Evolutionary conservation across 108 stramenopile genomes (phyloP), one percentile per base, ranked within the genome.

Genomic region (Nannochloropsis gaditana): DNA sequence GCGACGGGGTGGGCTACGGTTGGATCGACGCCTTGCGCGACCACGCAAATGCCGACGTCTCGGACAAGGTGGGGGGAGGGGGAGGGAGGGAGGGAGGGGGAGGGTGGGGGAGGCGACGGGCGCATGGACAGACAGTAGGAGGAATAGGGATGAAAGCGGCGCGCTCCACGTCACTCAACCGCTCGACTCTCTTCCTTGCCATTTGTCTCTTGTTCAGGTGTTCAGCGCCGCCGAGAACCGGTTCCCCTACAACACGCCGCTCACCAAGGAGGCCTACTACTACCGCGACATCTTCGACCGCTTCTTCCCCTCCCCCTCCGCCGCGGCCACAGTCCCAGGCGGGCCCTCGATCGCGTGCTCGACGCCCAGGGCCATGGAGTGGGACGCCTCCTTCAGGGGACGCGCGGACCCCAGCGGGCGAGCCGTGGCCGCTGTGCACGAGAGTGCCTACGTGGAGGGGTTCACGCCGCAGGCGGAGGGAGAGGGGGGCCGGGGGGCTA

Each of bases 301-400:
- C 85, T 90, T 95, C 59, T 99, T 95, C 92, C 97, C 98, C n/a
- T 95, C 95, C 44, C 94, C 95, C 86, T 95, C 97, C 9, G 96
- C 98, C 17, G 94, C 94, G 79, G 92, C 92, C 86, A 99, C 98
- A 15, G 97, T 99, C 8, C 98, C 97, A 42, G 96, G 95, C 86
- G 98, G 97, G 44, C 96, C 96, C 89, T 94, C 94, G 45, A 99
- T 99, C 88, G 98, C 98, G 8, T 99, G 98, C 91, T 96, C 96
- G 9, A 99, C 98, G 42, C 96, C 97, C 84, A 94, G 97, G 85
- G 98, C 97, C 80, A 95, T 99, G 92, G 91, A 90, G 44, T 99
- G 98, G 98, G 97, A 99, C 90, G 96, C 85, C 2, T 88, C 87
- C 43, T 90, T 90, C 90, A 90, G 87, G 82, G 84, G 45, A 80